Conservation (phyloP, 306 rosid genomes). For the Canavalia ensiformis region DNA sequence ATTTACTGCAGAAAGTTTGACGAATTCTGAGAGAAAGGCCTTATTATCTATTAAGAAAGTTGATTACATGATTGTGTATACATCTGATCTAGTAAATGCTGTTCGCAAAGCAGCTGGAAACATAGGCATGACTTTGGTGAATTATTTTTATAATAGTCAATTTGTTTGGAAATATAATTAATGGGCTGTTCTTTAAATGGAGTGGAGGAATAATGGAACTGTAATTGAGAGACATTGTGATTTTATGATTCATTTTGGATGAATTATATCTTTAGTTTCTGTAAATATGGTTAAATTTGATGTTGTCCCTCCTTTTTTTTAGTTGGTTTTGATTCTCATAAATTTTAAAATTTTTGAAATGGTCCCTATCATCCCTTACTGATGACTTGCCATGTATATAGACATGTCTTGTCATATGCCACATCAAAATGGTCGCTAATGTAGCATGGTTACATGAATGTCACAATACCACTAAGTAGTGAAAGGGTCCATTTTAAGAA, state of each 20-base stretch:
- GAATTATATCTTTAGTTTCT: too few relatives aligned
- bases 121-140: slow-evolving; percentile 64
- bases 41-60: slow-evolving; percentile 63
- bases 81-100: slow-evolving; percentile 89
- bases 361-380: too few relatives aligned
- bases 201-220: slow-evolving; percentile 39
- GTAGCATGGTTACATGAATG: too few relatives aligned
- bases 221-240: slow-evolving; percentile 1
- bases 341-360: too few relatives aligned
- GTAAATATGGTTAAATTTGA: too few relatives aligned
- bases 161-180: slow-evolving; percentile 38
- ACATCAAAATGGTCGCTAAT: too few relatives aligned
- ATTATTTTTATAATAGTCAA: slow-evolving; percentile 44
- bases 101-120: slow-evolving; percentile 92
- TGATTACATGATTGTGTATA: slow-evolving; percentile 83
- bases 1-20: slow-evolving; percentile 66
- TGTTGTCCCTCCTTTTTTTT: too few relatives aligned
- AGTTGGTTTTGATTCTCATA: too few relatives aligned
- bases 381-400: too few relatives aligned
- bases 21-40: slow-evolving; percentile 62
- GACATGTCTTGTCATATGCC: too few relatives aligned
- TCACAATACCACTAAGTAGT: too few relatives aligned
- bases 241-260: background rate
- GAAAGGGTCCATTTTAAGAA: too few relatives aligned
- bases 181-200: slow-evolving; percentile 23